Base-by-base conservation (phyloP, 2,329 filamentous ascomycete genomes). In the Lachnellula occidentalis region DNA sequence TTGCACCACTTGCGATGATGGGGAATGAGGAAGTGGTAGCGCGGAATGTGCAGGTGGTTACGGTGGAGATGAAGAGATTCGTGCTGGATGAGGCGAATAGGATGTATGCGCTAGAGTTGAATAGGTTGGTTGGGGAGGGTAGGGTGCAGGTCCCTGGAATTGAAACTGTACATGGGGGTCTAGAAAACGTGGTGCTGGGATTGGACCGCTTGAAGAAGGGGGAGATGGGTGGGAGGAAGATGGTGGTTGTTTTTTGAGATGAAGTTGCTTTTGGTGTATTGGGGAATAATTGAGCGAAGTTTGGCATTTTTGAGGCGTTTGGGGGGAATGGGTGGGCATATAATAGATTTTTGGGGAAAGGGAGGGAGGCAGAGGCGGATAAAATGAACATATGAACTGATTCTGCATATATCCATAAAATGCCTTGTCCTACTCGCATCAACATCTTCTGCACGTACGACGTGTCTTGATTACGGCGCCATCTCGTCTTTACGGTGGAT, bases 51-150 rank as follows among this genome's bases (percentile, higher is more conserved):
- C 54, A 49, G 4, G 64, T 71, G 12, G 64, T 69, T 51, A 71
- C 67, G 3, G 69, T 73, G 8, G 71, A 73, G 64, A 73, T 73
- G 70, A 73, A 72, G 58, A 63, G 66, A 50, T 73, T 73, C 51
- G 69, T 73, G 1, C 58, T 72, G 17, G 64, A 72, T 48, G 58
- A 63, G 45, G 57, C 50, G 3, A 66, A 63, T 22, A 58, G 59
- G 21, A 54, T 59, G 2, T 72, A 70, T 50, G 67, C 67, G 2
- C 52, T 60, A 48, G 64, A 64, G 42, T 59, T 73, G 19, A 72
- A 71, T 48, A 57, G 56, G 24, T 54, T 72, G 31, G 56, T 72
- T 4, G 66, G 66, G 34, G 51, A 51, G 1, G 67, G 65, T 3
- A 54, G 48, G 17, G 52, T 72, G n/a, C 55, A 51, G 31, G 43